Conservation (phyloP, 306 rosid species). For the Hippophae tibetana region DNA sequence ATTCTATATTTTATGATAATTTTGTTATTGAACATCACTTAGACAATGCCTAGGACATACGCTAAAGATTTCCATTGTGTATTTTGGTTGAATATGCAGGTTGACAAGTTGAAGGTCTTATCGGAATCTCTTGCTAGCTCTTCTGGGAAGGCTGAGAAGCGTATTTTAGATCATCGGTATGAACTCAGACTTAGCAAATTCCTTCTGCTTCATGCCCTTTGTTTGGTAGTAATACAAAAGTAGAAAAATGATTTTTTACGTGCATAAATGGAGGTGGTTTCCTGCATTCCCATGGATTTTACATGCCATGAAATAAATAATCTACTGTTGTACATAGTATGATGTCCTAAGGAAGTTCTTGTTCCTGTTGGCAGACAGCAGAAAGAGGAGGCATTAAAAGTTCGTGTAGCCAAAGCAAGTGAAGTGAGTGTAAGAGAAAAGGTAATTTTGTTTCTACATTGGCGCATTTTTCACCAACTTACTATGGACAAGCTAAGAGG, state of each 20-base stretch:
- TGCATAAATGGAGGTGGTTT: too few species aligned
- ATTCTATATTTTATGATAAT: too few species aligned
- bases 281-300: too few species aligned
- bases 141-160: constrained; percentile 83
- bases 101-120: constrained; percentile 89
- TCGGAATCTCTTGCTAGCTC: constrained; percentile 92
- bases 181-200: constrained; percentile 5
- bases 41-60: neutral
- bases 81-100: constrained; percentile 38
- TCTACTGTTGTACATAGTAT: too few species aligned
- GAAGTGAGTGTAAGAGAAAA: constrained; percentile 83
- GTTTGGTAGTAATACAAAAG: too few species aligned
- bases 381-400: constrained; percentile 86
- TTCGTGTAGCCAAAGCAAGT: constrained; percentile 62
- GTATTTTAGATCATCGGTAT: constrained; percentile 84
- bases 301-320: too few species aligned
- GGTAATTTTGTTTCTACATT: constrained; percentile 38
- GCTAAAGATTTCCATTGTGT: neutral
- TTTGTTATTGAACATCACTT: neutral
- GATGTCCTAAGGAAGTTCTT: neutral
- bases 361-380: constrained; percentile 44
- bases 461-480: neutral
- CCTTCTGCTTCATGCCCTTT: neutral
- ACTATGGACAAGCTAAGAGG: too few species aligned
- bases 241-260: too few species aligned